Conservation (phyloP, 495 filamentous ascomycete genomes). For the Aspergillus egyptiacus region DNA sequence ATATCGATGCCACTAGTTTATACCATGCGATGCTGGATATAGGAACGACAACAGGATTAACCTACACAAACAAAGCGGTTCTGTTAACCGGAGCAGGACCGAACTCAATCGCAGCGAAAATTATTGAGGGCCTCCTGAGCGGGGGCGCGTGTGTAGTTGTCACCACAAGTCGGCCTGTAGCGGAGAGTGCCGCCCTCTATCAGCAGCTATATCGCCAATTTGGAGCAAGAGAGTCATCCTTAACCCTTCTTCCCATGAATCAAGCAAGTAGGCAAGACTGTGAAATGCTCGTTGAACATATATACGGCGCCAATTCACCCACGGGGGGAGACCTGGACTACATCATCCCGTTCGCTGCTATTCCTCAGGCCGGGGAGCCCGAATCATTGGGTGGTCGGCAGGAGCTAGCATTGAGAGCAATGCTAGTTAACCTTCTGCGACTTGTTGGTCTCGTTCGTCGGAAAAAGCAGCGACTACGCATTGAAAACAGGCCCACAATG, state of each 20-base stretch:
- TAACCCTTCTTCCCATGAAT: constrained; percentile 96
- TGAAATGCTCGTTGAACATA: constrained; percentile 85
- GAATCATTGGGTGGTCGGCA: constrained; percentile 86
- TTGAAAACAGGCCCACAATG: constrained; percentile 89
- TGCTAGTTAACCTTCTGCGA: constrained; percentile 93
- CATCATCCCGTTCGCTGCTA: constrained; percentile 93
- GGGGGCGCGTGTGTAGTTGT: constrained; percentile 94
- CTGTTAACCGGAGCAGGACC: constrained; percentile 97
- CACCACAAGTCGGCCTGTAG: constrained; percentile 89
- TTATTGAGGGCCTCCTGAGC: constrained; percentile 89
- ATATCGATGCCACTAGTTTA: constrained; percentile 52
- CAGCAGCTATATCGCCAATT: constrained; percentile 92
- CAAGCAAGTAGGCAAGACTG: constrained; percentile 97
- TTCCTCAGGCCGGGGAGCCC: constrained; percentile 88
- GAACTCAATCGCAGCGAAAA: constrained; percentile 95
- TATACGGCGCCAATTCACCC: constrained; percentile 88
- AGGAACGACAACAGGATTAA: constrained; percentile 13
- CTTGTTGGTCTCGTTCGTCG: constrained; percentile 75
- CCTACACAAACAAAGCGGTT: constrained; percentile 67
- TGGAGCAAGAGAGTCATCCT: constrained; percentile 82
- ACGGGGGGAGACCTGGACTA: constrained; percentile 96
- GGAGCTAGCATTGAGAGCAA: constrained; percentile 94
- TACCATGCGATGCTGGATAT: constrained; percentile 10
- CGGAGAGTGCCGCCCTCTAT: constrained; percentile 94
- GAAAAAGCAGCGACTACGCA: constrained; percentile 72